Conservation (phyloP, 441 rosid species). For the Raphanus hybrid region DNA sequence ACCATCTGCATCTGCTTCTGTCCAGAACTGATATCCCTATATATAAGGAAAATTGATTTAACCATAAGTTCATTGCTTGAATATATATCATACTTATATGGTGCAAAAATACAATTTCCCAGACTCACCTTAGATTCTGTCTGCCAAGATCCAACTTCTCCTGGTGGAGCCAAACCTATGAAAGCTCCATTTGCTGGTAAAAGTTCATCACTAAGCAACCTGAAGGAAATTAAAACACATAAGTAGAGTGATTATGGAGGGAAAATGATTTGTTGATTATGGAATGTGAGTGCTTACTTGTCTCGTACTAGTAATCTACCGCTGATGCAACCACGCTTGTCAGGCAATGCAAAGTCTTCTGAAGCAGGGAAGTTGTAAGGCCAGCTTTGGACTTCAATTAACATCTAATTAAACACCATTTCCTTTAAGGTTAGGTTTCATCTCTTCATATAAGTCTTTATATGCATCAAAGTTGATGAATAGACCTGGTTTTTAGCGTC, state of each 20-base stretch:
- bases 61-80: conserved; percentile 1
- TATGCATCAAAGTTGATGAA: background rate
- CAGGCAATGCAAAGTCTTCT: conserved; percentile 55
- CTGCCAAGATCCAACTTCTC: conserved; percentile 86
- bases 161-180: conserved; percentile 75
- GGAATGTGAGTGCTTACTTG: conserved; percentile 48
- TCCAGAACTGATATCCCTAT: conserved; percentile 79
- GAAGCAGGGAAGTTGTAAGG: conserved; percentile 79
- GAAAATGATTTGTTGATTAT: background rate
- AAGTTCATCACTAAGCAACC: conserved; percentile 50
- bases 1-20: conserved; percentile 51
- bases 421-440: conserved; percentile 7
- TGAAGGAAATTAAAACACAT: conserved; percentile 27
- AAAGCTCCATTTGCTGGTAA: conserved; percentile 62
- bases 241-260: conserved; percentile 1
- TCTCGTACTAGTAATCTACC: conserved; percentile 72
- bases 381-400: conserved; percentile 75
- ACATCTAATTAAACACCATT: conserved; percentile 46
- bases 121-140: conserved; percentile 67
- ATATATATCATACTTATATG: background rate
- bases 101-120: background rate
- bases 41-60: background rate
- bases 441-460: background rate
- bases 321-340: conserved; percentile 66
- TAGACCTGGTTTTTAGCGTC: conserved; percentile 79